phyloP scores from a whole-genome alignment of 495 filamentous ascomycete species.

The Lentithecium fluviatile region DNA sequence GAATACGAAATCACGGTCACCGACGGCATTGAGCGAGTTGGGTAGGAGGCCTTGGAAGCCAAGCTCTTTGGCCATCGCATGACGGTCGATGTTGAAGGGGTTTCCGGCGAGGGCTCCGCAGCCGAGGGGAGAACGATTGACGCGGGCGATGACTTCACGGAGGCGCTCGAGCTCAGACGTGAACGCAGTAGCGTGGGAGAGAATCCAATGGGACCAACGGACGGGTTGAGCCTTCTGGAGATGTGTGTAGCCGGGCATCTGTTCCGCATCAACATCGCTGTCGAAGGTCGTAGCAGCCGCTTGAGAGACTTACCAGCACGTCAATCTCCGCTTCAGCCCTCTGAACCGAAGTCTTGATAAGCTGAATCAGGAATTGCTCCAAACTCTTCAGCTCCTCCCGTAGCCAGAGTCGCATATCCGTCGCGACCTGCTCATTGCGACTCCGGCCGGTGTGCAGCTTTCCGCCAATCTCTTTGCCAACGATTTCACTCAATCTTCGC shows the following conservation, averaged over 20 bases:
- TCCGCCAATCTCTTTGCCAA: constrained; percentile 80
- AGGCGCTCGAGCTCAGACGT: constrained; percentile 76
- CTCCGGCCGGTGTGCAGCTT: constrained; percentile 93
- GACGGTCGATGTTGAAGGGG: constrained; percentile 85
- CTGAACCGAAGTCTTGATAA: constrained; percentile 69
- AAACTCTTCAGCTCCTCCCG: constrained; percentile 72
- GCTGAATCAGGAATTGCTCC: constrained; percentile 63
- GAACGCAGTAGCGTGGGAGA: constrained; percentile 76
- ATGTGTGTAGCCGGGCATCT: constrained; percentile 77
- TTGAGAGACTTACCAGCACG: constrained; percentile 39
- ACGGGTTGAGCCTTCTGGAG: constrained; percentile 89
- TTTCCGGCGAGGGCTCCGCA: constrained; percentile 90
- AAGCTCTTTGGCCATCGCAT: constrained; percentile 81
- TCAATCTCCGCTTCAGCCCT: constrained; percentile 79
- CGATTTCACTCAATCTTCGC: constrained; percentile 82
- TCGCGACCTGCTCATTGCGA: constrained; percentile 91
- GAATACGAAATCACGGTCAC: constrained; percentile 84
- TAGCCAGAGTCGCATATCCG: constrained; percentile 92
- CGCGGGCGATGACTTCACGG: constrained; percentile 67
- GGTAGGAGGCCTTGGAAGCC: constrained; percentile 78
- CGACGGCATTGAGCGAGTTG: constrained; percentile 82
- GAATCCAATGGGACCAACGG: constrained; percentile 83
- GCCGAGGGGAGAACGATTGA: constrained; percentile 79
- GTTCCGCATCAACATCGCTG: constrained; percentile 47
- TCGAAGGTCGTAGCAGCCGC: constrained; percentile 31